Evolutionary conservation across 768 basidiomycete genomes (phyloP).

Genomic region (Mycena epipterygia): DNA sequence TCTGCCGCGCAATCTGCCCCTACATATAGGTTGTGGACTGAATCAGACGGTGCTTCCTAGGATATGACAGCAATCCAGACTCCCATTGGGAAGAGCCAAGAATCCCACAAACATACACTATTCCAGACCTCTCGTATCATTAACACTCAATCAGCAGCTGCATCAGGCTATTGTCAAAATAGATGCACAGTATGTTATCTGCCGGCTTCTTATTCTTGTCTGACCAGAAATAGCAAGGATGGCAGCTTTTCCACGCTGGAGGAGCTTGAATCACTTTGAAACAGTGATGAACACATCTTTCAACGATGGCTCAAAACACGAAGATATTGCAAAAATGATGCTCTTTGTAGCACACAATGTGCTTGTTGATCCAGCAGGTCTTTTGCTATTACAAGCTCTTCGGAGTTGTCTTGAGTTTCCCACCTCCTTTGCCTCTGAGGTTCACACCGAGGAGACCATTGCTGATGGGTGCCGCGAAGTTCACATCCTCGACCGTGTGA

Average conservation of each 20-base stretch:
- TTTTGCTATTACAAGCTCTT: conserved; percentile 44
- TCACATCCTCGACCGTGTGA: conserved; percentile 25
- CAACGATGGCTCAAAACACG: conserved; percentile 50
- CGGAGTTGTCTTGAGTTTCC: conserved; percentile 48
- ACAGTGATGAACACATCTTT: conserved; percentile 41
- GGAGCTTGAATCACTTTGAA: conserved; percentile 46
- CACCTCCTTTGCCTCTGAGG: conserved; percentile 44
- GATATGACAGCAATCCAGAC: no score
- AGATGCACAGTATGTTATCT: conserved; percentile 41
- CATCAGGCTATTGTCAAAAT: conserved; percentile 28
- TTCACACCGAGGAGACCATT: conserved; percentile 48
- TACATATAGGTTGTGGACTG: no score
- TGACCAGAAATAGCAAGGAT: conserved; percentile 39
- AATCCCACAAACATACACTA: no score
- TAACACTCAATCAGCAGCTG: no score
- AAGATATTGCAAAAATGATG: conserved; percentile 52
- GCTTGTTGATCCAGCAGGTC: conserved; percentile 38
- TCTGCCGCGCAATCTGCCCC: no score
- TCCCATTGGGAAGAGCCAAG: no score
- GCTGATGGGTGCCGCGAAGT: conserved; percentile 36
- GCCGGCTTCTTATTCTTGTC: conserved; percentile 5
- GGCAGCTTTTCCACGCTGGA: conserved; percentile 47
- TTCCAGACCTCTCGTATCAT: no score
- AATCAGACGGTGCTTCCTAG: no score
- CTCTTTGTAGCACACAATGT: conserved; percentile 45